Percentiles rank a stretch among this genome's conserved stretches.
Evolutionary conservation across 257 asterid species (phyloP).

Genomic region (Fraxinus quadrangulata): DNA sequence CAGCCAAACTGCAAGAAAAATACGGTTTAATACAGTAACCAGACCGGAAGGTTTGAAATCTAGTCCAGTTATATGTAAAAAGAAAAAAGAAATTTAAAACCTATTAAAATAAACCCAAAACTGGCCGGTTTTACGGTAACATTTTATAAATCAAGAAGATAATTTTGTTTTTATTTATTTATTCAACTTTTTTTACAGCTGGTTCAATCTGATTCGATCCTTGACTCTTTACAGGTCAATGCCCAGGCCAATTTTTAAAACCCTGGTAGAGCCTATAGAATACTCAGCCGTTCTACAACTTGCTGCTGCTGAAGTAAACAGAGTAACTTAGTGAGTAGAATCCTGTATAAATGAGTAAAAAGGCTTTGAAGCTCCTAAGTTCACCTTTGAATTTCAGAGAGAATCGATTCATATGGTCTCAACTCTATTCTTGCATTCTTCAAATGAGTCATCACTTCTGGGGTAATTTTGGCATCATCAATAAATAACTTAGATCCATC

Average conservation of each 20-base stretch:
- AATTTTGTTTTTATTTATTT: no score
- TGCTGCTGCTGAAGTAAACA: constrained; percentile 23
- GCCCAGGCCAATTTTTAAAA: neutral
- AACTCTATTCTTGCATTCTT: constrained; percentile 73
- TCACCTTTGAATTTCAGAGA: constrained; percentile 84
- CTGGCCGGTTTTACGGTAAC: neutral
- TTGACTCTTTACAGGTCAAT: neutral
- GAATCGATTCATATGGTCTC: constrained; percentile 81
- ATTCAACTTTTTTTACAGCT: neutral
- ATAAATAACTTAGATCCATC: constrained; percentile 80
- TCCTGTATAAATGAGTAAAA: constrained; percentile 10
- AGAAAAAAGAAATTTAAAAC: neutral
- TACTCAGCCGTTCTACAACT: constrained; percentile 14
- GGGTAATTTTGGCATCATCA: constrained; percentile 66
- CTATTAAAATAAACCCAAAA: neutral
- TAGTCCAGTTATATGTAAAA: neutral
- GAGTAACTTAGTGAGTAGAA: constrained; percentile 17
- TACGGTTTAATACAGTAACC: constrained; percentile 16
- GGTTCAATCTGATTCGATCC: no score
- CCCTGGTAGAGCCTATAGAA: constrained; percentile 3
- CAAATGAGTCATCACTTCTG: constrained; percentile 76
- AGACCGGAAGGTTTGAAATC: neutral
- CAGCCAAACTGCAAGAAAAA: constrained; percentile 70
- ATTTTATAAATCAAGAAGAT: no score
- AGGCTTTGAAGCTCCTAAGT: constrained; percentile 11